Evolutionary conservation across 257 asterid species (phyloP).

Genomic region (Henckelia pumila): DNA sequence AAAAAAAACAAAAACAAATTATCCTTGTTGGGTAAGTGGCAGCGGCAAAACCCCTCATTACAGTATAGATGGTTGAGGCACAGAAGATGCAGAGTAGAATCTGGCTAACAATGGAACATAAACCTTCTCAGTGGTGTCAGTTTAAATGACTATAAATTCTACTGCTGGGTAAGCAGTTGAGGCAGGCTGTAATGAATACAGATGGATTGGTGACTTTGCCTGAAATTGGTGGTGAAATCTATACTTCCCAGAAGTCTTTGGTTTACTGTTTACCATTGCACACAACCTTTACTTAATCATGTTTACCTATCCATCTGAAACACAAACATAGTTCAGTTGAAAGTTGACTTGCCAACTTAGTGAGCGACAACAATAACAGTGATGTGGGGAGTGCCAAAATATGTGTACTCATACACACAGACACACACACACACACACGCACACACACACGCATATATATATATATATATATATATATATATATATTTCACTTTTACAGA

Average conservation of each 20-base stretch:
- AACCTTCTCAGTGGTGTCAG: neutral
- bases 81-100: neutral
- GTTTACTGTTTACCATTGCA: neutral
- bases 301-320: neutral
- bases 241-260: neutral
- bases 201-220: neutral
- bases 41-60: neutral
- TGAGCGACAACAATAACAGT: neutral
- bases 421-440: too few species aligned
- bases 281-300: neutral
- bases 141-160: too few species aligned
- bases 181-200: neutral
- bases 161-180: neutral
- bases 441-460: too few species aligned
- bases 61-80: neutral
- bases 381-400: neutral
- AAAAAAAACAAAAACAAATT: too few species aligned
- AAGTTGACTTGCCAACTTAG: neutral
- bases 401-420: too few species aligned
- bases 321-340: neutral
- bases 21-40: neutral
- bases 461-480: too few species aligned
- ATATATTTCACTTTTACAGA: too few species aligned
- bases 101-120: neutral
- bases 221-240: neutral